Base-by-base conservation (phyloP, 2,329 filamentous ascomycete species). In the Nannizzia gypsea region DNA sequence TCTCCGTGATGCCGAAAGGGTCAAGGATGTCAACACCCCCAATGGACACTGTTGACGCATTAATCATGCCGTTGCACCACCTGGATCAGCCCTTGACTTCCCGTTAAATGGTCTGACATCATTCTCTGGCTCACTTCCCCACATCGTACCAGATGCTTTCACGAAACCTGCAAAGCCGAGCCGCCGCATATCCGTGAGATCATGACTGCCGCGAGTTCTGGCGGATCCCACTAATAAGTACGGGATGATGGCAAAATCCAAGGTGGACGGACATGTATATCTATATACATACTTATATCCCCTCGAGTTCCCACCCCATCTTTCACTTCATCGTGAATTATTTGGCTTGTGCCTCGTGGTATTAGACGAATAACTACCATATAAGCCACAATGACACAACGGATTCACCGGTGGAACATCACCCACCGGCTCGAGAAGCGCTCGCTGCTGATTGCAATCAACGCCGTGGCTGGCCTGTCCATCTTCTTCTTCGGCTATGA, bases 401-500 rank as follows among this genome's bases (percentile, higher is more conserved):
- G 13, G 20, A 46, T 46, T 46, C 42, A 46, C 42, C 42, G 42
- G 42, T 75, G 70, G 72, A 80, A 78, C 70, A 73, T 83, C 9
- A 79, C 80, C 59, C 76, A 82, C 68, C 75, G 74, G 63, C 70
- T 81, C 3, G 74, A 83, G 72, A 84, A 84, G 73, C 70, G 74
- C 17, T 70, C 72, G 46, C 76, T 86, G 62, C 78, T 85, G 59
- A 76, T 83, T 60, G 80, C 80, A 40, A 81, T 87, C 70, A 86
- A 86, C 68, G 79, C 77, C 55, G 74, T 87, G 13, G 84, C 84
- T 0, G 83, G 77, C 1, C 70, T 87, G 13, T 85, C 83, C 13
- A 87, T 86, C 63, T 83, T 87, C 70, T 86, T 87, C 76, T 86
- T 86, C 65, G 84, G 76, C 57, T 77, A 85, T 79, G 83, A 77